Base-by-base conservation (phyloP, 768 basidiomycete species). In the Chalciporus chontae region DNA sequence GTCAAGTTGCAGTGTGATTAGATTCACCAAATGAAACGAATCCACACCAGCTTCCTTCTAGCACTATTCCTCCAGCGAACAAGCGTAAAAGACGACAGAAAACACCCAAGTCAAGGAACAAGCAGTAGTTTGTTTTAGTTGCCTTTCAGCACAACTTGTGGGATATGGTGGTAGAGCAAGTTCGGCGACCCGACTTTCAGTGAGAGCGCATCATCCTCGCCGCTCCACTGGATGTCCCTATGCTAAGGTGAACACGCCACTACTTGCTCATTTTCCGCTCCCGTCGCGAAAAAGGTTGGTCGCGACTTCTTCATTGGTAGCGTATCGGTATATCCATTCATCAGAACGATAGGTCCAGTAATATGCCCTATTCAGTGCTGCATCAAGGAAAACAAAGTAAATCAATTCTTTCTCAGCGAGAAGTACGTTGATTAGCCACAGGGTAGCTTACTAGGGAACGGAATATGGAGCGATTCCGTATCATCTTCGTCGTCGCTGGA, bases 291-390 rank as follows among this genome's bases (percentile, higher is more conserved):
- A 66, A 38, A 54, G 40, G 52, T 68, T 68, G 45, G 54, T 57
- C 10, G 43, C 52, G 4, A 69, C 60, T 45, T 68, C 66, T n/a
- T 68, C 52, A 14, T 58, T 44, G 26, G 66, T 68, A 27, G 66
- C 56, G 31, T 69, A 69, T 47, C 66, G 66, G 50, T 68, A 68
- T 29, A 32, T 42, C 68, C 68, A 68, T 21, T 50, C 54, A 8
- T 52, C 40, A 18, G 55, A 47, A 39, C 10, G 10, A 29, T 60
- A 31, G 15, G 32, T 34, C 36, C 26, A 17, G 26, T 64, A 69
- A 41, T 55, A 66, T 0, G 19, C 39, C 34, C 31, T 23, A 21
- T 67, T 67, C 46, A 60, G 27, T 4, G 19, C 67, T 67, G 43
- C 1, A 7, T 43, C 32, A 43, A 8, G 44, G 46, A 31, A 29